Evolutionary conservation across 768 basidiomycete genomes (phyloP), one percentile per base, ranked within the genome.

Genomic region (Hysterangium stoloniferum): DNA sequence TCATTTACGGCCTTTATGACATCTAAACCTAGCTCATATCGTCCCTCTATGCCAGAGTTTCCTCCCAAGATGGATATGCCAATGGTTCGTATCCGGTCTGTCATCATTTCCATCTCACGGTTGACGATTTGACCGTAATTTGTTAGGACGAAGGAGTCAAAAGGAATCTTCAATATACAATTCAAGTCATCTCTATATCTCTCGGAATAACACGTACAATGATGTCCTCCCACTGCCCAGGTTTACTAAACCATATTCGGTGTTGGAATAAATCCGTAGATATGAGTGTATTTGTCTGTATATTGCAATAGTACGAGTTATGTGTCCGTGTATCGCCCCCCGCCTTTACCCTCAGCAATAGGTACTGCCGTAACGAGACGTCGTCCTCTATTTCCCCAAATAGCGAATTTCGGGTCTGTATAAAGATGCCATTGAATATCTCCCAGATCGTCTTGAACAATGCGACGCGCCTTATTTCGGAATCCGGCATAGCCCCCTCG

Each of bases 181-280:
- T 19, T 49, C 53, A 50, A 46, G 13, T 45, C 47, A 22, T 54
- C 51, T 22, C 31, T 46, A 25, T 44, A 52, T 20, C 59, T 43
- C 25, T 54, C 35, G n/a, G 55, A 45, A 15, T 45, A 22, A 9
- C 24, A 74, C 82, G 58, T 56, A 88, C 89, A 59, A 82, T 82
- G 13, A 94, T 63, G 59, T 90, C 82, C 62, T 92, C 85, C 91
- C 91, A 94, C 22, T 78, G 75, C 52, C 82, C 76, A 24, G 71
- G 68, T 48, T 77, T 74, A 44, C 74, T 71, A 62, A 93, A 86
- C 66, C 78, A 88, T n/a, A 98, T 71, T 29, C 89, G 77, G 58
- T 97, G 93, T 62, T 96, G 95, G 84, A 88, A 98, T n/a, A 98
- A 70, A 62, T 95, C 91, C 32, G 81, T 84, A 44, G 80, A 76